Evolutionary conservation across 345 rosid species (phyloP), one percentile per base, ranked within the genome.

Genomic region (Clausena lansium): DNA sequence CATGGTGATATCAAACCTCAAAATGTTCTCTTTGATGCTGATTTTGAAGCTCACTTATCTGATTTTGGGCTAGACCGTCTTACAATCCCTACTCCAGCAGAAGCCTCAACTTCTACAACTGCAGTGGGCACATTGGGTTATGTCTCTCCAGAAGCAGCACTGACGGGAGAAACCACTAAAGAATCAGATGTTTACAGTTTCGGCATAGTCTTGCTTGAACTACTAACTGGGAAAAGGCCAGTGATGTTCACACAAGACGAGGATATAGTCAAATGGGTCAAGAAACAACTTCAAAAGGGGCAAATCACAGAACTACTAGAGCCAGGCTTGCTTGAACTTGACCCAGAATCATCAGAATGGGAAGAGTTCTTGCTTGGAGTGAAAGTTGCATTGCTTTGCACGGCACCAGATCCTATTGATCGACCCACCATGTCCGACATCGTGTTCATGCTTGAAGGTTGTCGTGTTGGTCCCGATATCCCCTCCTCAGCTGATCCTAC

Each of bases 371-470:
- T 96, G 67, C 87, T 96, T 15, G 98, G 99, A 28, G 87, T 96
- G 14, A 96, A 96, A 91, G 99, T 96, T 0, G 99, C 97, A 61
- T 85, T 96, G 15, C 91, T 96, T 2, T 96, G 98, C 86, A 89
- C 99, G 1, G 96, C 98, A 22, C 88, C 92, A 0, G 97, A 94
- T 81, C 98, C 97, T 20, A 88, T 87, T 7, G 98, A 92, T 79
- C 86, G 99, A 77, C 99, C 99, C 52, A 78, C 89, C 66, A 90
- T 94, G 93, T 77, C 94, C 3, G 99, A 96, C 25, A 83, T 96
- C 59, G 99, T 94, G 35, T 96, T 94, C 91, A 96, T 96, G 99
- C 97, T 94, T 11, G 98, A 96, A 89, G 98, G 99, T 22, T 96
- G 99, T 75, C 91, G 99, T 74, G 97, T 84, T 27, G 99, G 95